Percentiles rank a stretch among this genome's conserved stretches.
Evolutionary conservation across 495 filamentous ascomycete genomes (phyloP).

Genomic region (Penicillium subrubescens): DNA sequence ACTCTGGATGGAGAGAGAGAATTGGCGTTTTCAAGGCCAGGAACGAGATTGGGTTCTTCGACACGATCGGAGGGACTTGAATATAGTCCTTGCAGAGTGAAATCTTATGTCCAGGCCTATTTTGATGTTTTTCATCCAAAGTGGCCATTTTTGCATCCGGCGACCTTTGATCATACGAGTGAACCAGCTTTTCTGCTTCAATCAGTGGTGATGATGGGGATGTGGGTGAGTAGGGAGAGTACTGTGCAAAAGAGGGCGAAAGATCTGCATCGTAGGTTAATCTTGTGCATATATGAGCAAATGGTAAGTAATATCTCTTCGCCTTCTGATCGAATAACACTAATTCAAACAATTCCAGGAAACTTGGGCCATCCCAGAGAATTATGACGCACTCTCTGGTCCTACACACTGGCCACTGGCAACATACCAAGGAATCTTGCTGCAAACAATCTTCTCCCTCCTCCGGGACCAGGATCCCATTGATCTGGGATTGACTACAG

Average conservation of each 20-base stretch:
- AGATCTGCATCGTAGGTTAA: not conserved
- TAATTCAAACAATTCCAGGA: not conserved
- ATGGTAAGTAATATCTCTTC: not conserved
- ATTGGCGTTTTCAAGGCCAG: not conserved
- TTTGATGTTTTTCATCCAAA: constrained; percentile 21
- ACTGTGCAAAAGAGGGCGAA: not conserved
- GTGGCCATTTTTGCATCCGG: constrained; percentile 18
- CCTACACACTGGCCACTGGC: constrained; percentile 15
- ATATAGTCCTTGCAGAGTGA: not conserved
- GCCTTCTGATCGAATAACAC: too few species aligned
- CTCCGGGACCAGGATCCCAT: not conserved
- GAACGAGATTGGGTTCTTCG: not conserved
- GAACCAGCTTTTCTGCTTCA: constrained; percentile 15
- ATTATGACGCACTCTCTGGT: not conserved
- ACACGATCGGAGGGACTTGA: not conserved
- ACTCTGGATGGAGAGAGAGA: not conserved
- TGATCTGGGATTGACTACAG: not conserved
- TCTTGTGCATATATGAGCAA: not conserved
- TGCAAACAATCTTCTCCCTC: constrained; percentile 20
- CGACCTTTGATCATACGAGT: constrained; percentile 21
- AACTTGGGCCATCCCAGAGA: constrained; percentile 5
- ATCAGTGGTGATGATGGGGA: constrained; percentile 10
- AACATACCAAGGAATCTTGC: constrained; percentile 24
- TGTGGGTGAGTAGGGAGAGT: constrained; percentile 2
- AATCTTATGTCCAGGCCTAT: constrained; percentile 12